Evolutionary conservation across 2,329 filamentous ascomycete species (phyloP).

Genomic region (Sordariomycetes sp.): DNA sequence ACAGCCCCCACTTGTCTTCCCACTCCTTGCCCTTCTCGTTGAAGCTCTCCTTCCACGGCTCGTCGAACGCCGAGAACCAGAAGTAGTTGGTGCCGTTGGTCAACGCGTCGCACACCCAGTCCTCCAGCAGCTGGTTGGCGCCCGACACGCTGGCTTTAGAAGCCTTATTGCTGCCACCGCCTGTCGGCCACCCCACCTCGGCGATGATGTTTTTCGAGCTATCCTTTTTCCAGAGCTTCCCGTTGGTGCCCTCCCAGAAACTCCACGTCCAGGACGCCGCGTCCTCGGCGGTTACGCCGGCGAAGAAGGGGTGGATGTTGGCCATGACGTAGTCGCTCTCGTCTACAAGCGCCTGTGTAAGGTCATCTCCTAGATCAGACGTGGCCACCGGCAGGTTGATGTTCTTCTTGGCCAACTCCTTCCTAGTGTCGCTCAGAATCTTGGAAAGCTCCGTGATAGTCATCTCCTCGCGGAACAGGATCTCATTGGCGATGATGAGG

Average conservation of each 20-base stretch:
- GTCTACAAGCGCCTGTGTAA: slow-evolving; percentile 55
- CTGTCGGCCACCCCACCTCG: slow-evolving; percentile 84
- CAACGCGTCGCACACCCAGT: slow-evolving; percentile 73
- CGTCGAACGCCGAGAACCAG: slow-evolving; percentile 95
- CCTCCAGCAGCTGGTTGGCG: slow-evolving; percentile 75
- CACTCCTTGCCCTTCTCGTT: slow-evolving; percentile 58
- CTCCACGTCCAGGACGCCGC: slow-evolving; percentile 70
- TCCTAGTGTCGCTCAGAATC: slow-evolving; percentile 54
- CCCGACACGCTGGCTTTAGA: slow-evolving; percentile 67
- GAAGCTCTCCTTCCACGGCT: slow-evolving; percentile 81
- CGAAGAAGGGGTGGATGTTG: slow-evolving; percentile 95
- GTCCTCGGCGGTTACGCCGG: slow-evolving; percentile 52
- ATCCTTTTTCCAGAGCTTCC: slow-evolving; percentile 48
- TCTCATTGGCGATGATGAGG: slow-evolving; percentile 72
- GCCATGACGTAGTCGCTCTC: slow-evolving; percentile 85
- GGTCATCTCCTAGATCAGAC: slow-evolving; percentile 80
- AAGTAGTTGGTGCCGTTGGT: slow-evolving; percentile 83
- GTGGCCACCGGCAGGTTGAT: slow-evolving; percentile 70
- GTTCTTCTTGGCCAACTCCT: slow-evolving; percentile 54
- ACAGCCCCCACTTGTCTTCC: slow-evolving; percentile 93
- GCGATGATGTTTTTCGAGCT: slow-evolving; percentile 63
- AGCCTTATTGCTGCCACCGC: slow-evolving; percentile 63
- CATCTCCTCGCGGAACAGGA: slow-evolving; percentile 65
- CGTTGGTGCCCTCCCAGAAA: slow-evolving; percentile 68
- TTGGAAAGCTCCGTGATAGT: slow-evolving; percentile 47